These are phyloP conservation scores for Camillea tinctor DNA, from an alignment of 2,329 filamentous ascomycete species.

Conservation along the genomic window DNA sequence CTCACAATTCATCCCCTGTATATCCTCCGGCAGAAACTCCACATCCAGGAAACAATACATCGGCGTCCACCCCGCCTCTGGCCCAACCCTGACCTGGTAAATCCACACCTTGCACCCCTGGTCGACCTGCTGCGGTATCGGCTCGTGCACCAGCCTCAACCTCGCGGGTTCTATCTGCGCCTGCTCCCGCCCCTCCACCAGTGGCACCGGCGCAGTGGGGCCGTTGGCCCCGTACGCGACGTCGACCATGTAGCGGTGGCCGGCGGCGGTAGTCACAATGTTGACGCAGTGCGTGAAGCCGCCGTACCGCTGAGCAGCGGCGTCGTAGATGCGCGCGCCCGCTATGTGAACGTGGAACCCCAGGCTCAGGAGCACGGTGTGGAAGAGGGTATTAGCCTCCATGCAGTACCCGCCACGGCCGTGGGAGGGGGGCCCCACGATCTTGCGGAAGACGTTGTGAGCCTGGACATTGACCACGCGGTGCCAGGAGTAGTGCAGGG, in stretches of 20 bases:
- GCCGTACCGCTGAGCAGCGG: slow-evolving; percentile 10
- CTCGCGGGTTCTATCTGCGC: slow-evolving; percentile 21
- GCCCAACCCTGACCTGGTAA: slow-evolving; percentile 21
- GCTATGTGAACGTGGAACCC: slow-evolving; percentile 35
- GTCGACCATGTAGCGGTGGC: slow-evolving; percentile 20
- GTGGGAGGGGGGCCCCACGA: slow-evolving; percentile 29
- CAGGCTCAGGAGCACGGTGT: slow-evolving; percentile 40
- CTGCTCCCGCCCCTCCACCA: slow-evolving; percentile 8
- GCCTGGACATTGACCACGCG: slow-evolving; percentile 35
- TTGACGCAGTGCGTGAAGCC: slow-evolving; percentile 31
- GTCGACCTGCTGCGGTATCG: slow-evolving; percentile 24
- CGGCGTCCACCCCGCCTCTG: slow-evolving; percentile 37
- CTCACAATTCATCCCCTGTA: slow-evolving; percentile 38
- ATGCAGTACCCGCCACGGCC: slow-evolving; percentile 47
- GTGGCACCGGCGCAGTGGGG: slow-evolving; percentile 12
- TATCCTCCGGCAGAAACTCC: slow-evolving; percentile 40
- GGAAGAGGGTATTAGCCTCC: slow-evolving; percentile 44
- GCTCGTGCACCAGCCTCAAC: slow-evolving; percentile 31
- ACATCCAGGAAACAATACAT: slow-evolving; percentile 47
- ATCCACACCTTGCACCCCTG: slow-evolving; percentile 22
- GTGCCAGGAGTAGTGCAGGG: slow-evolving; percentile 41
- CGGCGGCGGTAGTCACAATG: slow-evolving; percentile 20
- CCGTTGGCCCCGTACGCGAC: slow-evolving; percentile 27
- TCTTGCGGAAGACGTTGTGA: slow-evolving; percentile 37
- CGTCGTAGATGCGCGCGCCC: slow-evolving; percentile 24